phyloP scores from a whole-genome alignment of 371 early-diverging fungal species.

The Mortierella sp. region DNA sequence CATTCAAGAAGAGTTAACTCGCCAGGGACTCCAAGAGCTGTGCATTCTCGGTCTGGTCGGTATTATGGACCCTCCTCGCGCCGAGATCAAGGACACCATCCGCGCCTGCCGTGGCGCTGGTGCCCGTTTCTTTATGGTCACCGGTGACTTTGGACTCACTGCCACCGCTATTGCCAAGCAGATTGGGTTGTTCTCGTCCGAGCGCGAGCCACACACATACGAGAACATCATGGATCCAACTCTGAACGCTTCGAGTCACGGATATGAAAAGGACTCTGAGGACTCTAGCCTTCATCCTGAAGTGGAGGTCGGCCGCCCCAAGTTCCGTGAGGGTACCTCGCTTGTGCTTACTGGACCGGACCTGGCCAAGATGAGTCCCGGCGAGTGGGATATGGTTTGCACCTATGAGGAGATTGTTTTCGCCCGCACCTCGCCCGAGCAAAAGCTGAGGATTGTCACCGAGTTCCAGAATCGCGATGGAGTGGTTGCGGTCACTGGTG shows the following conservation, averaged over 20 bases:
- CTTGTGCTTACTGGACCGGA: constrained; percentile 70
- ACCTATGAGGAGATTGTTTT: constrained; percentile 84
- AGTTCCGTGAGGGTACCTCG: constrained; percentile 52
- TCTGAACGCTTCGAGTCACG: background rate
- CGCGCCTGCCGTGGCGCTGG: constrained; percentile 72
- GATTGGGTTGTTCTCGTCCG: constrained; percentile 70
- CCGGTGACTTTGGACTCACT: constrained; percentile 79
- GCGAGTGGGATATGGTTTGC: constrained; percentile 71
- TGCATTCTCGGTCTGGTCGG: constrained; percentile 75
- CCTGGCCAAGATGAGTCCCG: constrained; percentile 62
- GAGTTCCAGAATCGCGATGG: constrained; percentile 76
- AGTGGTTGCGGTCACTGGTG: constrained; percentile 87
- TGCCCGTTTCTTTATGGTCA: constrained; percentile 84
- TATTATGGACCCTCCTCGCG: constrained; percentile 81
- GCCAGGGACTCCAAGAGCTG: constrained; percentile 57
- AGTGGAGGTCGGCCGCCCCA: constrained; percentile 34
- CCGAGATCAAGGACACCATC: constrained; percentile 73
- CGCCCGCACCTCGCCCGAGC: constrained; percentile 88
- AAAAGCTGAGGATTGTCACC: constrained; percentile 85
- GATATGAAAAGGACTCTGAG: background rate
- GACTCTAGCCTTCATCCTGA: constrained; percentile 1
- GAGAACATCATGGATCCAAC: constrained; percentile 45
- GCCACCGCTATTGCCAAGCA: constrained; percentile 82
- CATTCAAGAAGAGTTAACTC: constrained; percentile 40
- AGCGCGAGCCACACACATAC: constrained; percentile 60